Evolutionary conservation across 2,329 filamentous ascomycete species (phyloP).

Genomic region (Dissoconium aciculare): DNA sequence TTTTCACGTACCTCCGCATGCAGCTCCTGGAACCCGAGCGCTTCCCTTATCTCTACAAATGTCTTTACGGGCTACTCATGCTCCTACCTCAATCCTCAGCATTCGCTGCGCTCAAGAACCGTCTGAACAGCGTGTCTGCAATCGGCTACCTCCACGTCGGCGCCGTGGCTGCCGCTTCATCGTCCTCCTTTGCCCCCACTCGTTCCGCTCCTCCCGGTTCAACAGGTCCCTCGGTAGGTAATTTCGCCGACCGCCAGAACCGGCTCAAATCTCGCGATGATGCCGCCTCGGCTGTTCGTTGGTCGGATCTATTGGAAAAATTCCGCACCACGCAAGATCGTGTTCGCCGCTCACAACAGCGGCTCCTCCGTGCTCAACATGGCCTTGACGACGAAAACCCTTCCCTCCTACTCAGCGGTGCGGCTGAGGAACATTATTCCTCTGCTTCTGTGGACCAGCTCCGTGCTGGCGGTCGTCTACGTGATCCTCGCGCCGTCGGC

Average conservation of each 20-base stretch:
- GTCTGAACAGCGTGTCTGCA: conserved; percentile 89
- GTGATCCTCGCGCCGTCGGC: no score
- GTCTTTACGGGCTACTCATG: conserved; percentile 93
- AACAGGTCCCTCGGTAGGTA: conserved; percentile 9
- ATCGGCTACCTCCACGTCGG: conserved; percentile 84
- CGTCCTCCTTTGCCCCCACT: no score
- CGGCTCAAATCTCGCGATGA: conserved; percentile 63
- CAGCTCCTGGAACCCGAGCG: conserved; percentile 91
- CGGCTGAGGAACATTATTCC: conserved; percentile 11
- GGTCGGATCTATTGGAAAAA: conserved; percentile 86
- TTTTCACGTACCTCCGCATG: conserved; percentile 92
- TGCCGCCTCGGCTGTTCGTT: conserved; percentile 49
- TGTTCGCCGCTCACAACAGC: conserved; percentile 52
- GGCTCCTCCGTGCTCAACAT: conserved; percentile 15
- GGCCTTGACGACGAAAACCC: conserved; percentile 13
- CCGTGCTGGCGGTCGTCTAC: conserved; percentile 7
- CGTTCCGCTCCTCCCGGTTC: conserved; percentile 37
- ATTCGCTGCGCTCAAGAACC: conserved; percentile 90
- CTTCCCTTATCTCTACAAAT: conserved; percentile 78
- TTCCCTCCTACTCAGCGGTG: conserved; percentile 8
- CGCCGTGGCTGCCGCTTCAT: conserved; percentile 7
- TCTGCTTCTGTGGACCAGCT: conserved; percentile 4
- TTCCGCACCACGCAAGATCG: conserved; percentile 84
- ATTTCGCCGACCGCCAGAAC: conserved; percentile 40
- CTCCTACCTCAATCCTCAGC: conserved; percentile 94